Evolutionary conservation across 495 filamentous ascomycete species (phyloP).

Genomic region (Hypoxylon fuscum): DNA sequence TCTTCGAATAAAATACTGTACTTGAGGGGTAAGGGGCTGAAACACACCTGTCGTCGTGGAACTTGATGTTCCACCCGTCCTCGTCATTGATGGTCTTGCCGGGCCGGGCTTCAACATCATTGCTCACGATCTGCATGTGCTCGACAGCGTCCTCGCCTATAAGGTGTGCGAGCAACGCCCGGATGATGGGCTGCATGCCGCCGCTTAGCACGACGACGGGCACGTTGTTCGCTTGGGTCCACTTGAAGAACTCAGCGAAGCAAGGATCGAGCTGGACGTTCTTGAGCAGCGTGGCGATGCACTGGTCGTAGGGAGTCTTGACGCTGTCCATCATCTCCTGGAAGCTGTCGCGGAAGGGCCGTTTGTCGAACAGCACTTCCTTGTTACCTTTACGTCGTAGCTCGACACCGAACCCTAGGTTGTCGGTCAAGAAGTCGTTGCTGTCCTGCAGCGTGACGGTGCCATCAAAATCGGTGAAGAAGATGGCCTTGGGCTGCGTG

Average conservation of each 20-base stretch:
- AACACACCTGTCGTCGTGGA: slow-evolving; percentile 80
- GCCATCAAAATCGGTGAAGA: slow-evolving; percentile 98
- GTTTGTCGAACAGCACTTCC: slow-evolving; percentile 72
- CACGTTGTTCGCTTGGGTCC: slow-evolving; percentile 80
- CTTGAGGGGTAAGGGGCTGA: background rate
- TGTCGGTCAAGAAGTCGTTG: slow-evolving; percentile 96
- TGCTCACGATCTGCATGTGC: slow-evolving; percentile 85
- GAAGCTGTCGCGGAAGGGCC: slow-evolving; percentile 85
- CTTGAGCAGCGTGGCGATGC: slow-evolving; percentile 74
- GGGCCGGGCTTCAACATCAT: slow-evolving; percentile 71
- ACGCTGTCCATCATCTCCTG: slow-evolving; percentile 86
- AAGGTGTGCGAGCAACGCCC: slow-evolving; percentile 78
- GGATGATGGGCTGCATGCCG: slow-evolving; percentile 93
- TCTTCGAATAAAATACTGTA: too few relatives aligned
- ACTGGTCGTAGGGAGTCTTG: slow-evolving; percentile 78
- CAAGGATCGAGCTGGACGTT: slow-evolving; percentile 89
- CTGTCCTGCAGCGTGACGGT: slow-evolving; percentile 92
- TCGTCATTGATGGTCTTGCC: slow-evolving; percentile 81
- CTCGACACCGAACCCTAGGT: slow-evolving; percentile 79
- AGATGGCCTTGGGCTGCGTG: slow-evolving; percentile 82
- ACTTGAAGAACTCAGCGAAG: slow-evolving; percentile 87
- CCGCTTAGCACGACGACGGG: slow-evolving; percentile 90
- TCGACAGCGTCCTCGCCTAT: slow-evolving; percentile 76
- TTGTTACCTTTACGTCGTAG: slow-evolving; percentile 72
- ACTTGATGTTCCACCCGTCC: slow-evolving; percentile 86